Percentiles rank a stretch among this genome's conserved stretches.
phyloP scores from a whole-genome alignment of 2,329 filamentous ascomycete species.

The Leptosphaerulina australis region DNA sequence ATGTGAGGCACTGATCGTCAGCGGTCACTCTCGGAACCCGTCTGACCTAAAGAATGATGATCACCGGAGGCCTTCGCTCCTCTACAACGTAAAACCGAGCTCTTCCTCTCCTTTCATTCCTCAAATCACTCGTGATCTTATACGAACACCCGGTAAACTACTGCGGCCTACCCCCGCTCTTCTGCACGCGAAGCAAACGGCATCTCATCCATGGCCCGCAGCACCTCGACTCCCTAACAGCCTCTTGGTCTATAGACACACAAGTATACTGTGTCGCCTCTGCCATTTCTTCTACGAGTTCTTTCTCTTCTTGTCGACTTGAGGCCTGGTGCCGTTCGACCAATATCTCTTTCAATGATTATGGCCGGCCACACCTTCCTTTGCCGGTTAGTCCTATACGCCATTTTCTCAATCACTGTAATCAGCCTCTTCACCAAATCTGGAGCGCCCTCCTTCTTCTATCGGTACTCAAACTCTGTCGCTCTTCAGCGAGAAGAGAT shows the following conservation, averaged over 20 bases:
- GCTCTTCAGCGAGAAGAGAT: constrained; percentile 24
- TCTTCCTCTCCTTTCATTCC: constrained; percentile 16
- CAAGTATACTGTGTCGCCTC: constrained; percentile 12
- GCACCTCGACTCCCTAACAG: constrained; percentile 14
- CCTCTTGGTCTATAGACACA: constrained; percentile 6
- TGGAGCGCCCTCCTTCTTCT: constrained; percentile 38
- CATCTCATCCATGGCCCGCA: constrained; percentile 15
- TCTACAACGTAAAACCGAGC: constrained; percentile 16
- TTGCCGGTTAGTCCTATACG: constrained; percentile 42
- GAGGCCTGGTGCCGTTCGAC: constrained; percentile 15
- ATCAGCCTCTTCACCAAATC: constrained; percentile 44
- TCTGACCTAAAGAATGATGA: constrained; percentile 22
- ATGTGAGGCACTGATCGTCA: constrained; percentile 16
- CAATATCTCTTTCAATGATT: constrained; percentile 9
- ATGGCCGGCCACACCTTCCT: constrained; percentile 45
- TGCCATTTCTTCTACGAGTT: constrained; percentile 5
- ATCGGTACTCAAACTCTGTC: constrained; percentile 32
- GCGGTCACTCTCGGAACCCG: constrained; percentile 20
- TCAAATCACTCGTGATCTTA: constrained; percentile 14
- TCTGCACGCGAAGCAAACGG: constrained; percentile 17
- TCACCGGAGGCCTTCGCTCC: constrained; percentile 15
- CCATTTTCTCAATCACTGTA: constrained; percentile 42
- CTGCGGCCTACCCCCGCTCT: constrained; percentile 16
- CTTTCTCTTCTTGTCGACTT: constrained; percentile 7
- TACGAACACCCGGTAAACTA: constrained; percentile 10